Evolutionary conservation across 2,329 filamentous ascomycete species (phyloP), one percentile per base, ranked within the genome.

Genomic region (Colletotrichum phormii): DNA sequence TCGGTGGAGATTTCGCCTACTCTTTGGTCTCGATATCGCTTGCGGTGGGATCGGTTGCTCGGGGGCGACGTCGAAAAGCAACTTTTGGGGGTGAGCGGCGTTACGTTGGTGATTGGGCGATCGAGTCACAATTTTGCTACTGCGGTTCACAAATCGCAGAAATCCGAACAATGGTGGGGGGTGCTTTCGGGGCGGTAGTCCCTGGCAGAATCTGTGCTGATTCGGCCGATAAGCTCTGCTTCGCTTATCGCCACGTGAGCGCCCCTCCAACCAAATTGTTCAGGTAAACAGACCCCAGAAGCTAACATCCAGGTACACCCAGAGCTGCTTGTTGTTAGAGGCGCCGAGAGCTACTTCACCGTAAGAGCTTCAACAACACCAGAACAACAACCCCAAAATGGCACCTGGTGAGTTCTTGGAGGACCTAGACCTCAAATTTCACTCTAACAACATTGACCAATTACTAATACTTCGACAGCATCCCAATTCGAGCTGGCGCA

Each of bases 401-500:
- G 84, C 84, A 78, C 84, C 84, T 76, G 82, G 84, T 85, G 77
- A 71, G 82, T 75, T 42, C 9, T 26, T 54, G 37, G 53, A 12
- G 1, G 12, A 1, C 5, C 5, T 11, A 9, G 13, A 51, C 1
- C 51, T 37, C 15, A 1, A 11, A 33, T 13, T 13, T n/a, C 26
- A 22, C 26, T 15, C 12, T 1, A 18, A 12, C 8, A 33, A 12
- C 29, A 58, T 11, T 8, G 18, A 18, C 12, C 29, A 37, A 35
- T 8, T 64, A 60, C 76, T 80, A 70, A 82, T 72, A 33, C 22
- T 24, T 18, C 15, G 35, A 53, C 74, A 91, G 89, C 89, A 82
- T 87, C 91, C 76, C 95, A 97, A 87, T 95, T 94, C 84, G 93
- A 97, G 83, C 89, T 98, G 79, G 88, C 91, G 73, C 90, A 94